phyloP scores from a whole-genome alignment of 2,329 filamentous ascomycete species.

The Neonectria magnoliae region DNA sequence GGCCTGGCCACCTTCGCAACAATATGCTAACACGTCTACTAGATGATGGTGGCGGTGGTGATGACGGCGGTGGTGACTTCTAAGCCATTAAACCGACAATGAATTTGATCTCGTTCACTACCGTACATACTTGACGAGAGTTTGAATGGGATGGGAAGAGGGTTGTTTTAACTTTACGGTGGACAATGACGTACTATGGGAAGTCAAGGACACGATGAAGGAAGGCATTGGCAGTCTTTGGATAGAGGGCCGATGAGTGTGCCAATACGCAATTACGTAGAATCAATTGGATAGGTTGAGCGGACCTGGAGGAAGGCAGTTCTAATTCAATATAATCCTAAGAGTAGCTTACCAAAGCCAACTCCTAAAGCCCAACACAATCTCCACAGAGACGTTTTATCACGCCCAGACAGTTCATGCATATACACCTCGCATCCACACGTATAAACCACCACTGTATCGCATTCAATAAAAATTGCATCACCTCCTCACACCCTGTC shows the following conservation, averaged over 20 bases:
- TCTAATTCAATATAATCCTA: conserved; percentile 11
- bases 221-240: not conserved
- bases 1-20: not conserved
- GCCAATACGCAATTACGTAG: not conserved
- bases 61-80: conserved; percentile 40
- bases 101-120: conserved; percentile 7
- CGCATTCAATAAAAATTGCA: not conserved
- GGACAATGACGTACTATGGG: conserved; percentile 2
- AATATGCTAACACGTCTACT: conserved; percentile 33
- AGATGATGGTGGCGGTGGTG: conserved; percentile 45
- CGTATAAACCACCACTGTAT: not conserved
- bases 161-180: conserved; percentile 15
- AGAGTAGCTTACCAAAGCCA: not conserved
- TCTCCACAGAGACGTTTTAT: not conserved
- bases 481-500: conserved; percentile 54
- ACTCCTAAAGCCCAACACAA: not conserved
- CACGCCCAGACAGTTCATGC: not conserved
- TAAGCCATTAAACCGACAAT: conserved; percentile 8
- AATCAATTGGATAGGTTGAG: conserved; percentile 4
- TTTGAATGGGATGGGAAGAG: not conserved
- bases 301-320: not conserved
- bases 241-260: not conserved
- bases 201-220: not conserved
- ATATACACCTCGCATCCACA: conserved; percentile 1
- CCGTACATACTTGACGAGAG: conserved; percentile 19